A percentile compares a stretch with the other conserved stretches of the same genome.
These are phyloP conservation scores for Myxozyma monticola DNA, from an alignment of 805 yeast species.

Conservation along the genomic window DNA sequence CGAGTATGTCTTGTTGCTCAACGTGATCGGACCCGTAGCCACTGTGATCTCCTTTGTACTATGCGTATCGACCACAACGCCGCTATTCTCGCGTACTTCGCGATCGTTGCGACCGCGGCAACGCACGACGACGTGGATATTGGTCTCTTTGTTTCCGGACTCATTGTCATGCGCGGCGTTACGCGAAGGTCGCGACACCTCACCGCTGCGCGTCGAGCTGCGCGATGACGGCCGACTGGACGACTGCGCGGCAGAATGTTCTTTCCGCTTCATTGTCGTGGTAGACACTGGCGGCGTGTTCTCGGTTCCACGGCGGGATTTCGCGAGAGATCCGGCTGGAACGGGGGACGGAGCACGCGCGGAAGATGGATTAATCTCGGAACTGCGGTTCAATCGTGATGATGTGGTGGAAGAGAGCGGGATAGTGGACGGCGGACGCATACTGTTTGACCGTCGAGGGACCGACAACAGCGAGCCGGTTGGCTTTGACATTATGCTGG, in stretches of 20 bases:
- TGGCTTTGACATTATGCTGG: conserved; percentile 6
- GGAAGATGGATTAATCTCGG: conserved; percentile 15
- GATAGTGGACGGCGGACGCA: conserved; percentile 28
- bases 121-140: conserved; percentile 63
- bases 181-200: conserved; percentile 7
- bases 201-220: neutral
- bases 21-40: conserved; percentile 43
- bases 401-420: conserved; percentile 20
- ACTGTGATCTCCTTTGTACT: conserved; percentile 52
- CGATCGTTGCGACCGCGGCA: conserved; percentile 62
- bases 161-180: conserved; percentile 1
- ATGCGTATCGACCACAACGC: conserved; percentile 58
- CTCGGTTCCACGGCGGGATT: conserved; percentile 2
- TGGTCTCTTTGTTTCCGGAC: conserved; percentile 39
- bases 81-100: conserved; percentile 57
- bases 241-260: conserved; percentile 5
- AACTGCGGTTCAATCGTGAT: conserved; percentile 20
- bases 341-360: conserved; percentile 5
- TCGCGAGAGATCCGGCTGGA: neutral
- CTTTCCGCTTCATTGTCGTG: conserved; percentile 4
- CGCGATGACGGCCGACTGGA: conserved; percentile 8
- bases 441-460: conserved; percentile 21
- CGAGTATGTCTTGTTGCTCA: conserved; percentile 54
- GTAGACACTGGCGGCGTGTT: neutral
- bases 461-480: conserved; percentile 17